These are phyloP conservation scores for Kodamaea ohmeri DNA, from an alignment of 1,139 yeast genomes.

Conservation along the genomic window DNA sequence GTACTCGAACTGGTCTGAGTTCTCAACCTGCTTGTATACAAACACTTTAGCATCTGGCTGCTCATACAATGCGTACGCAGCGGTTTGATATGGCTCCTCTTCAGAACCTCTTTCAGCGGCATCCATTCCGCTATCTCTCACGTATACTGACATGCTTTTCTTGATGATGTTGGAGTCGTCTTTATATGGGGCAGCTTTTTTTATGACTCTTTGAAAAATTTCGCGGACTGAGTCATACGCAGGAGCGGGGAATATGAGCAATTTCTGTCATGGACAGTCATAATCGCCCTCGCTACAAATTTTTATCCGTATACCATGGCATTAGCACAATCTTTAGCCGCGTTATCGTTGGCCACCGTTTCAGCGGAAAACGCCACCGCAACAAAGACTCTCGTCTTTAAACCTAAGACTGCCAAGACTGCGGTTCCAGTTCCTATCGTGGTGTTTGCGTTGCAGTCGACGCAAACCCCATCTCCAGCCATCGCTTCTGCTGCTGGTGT, in stretches of 20 bases:
- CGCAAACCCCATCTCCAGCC: constrained; percentile 64
- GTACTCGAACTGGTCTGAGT: constrained; percentile 52
- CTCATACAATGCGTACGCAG: constrained; percentile 77
- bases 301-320: constrained; percentile 37
- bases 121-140: constrained; percentile 77
- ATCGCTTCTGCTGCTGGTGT: constrained; percentile 68
- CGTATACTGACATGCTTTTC: constrained; percentile 47
- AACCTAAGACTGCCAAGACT: constrained; percentile 86
- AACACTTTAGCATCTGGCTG: constrained; percentile 59
- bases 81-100: constrained; percentile 67
- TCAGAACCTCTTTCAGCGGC: constrained; percentile 57
- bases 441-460: constrained; percentile 69
- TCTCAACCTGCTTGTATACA: constrained; percentile 65
- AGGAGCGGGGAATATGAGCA: neutral
- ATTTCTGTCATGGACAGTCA: neutral
- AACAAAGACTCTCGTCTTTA: constrained; percentile 79
- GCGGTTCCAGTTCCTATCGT: constrained; percentile 81
- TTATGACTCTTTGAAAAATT: constrained; percentile 7
- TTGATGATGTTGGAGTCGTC: too few relatives aligned
- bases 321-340: constrained; percentile 57
- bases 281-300: neutral
- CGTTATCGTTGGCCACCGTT: constrained; percentile 51
- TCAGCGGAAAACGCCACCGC: constrained; percentile 41
- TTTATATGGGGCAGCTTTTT: too few relatives aligned
- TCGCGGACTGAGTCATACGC: neutral